Percentiles rank a stretch among this genome's conserved stretches.
Conservation (phyloP, 78 protist genomes). For the Tieghemostelium lacteum region DNA sequence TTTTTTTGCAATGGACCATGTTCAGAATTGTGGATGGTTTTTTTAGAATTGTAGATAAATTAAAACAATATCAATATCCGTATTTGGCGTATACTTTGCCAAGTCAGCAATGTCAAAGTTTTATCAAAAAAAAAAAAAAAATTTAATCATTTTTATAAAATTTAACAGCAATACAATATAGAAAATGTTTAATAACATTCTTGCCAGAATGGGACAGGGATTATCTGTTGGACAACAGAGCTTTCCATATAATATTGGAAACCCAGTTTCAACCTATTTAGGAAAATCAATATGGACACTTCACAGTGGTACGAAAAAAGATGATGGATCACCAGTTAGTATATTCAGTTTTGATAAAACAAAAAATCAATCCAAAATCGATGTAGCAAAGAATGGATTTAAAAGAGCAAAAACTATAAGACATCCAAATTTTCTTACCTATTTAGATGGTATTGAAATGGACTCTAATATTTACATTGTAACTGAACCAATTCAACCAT, state of each 20-base stretch:
- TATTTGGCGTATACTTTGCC: no score
- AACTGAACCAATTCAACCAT: constrained; percentile 71
- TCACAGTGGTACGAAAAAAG: constrained; percentile 56
- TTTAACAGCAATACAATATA: background rate
- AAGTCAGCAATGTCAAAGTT: no score
- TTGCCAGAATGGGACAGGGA: constrained; percentile 57
- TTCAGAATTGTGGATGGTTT: no score
- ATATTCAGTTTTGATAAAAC: constrained; percentile 59
- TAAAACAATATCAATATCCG: no score
- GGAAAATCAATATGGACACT: constrained; percentile 73
- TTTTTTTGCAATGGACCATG: no score
- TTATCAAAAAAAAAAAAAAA: background rate
- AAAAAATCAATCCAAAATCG: constrained; percentile 41
- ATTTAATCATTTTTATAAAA: background rate
- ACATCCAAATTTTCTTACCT: constrained; percentile 76
- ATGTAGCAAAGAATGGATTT: constrained; percentile 64
- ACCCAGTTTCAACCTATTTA: constrained; percentile 10
- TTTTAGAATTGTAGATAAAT: no score
- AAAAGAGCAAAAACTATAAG: constrained; percentile 60
- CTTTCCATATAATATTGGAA: constrained; percentile 47
- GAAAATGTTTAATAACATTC: background rate
- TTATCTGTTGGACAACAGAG: background rate
- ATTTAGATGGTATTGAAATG: constrained; percentile 69
- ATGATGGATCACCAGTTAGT: constrained; percentile 66
- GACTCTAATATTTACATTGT: constrained; percentile 71